A percentile compares a stretch with the other conserved stretches of the same genome.
These are phyloP conservation scores for Neofusicoccum cordaticola DNA, from an alignment of 2,329 filamentous ascomycete species.

Conservation along the genomic window DNA sequence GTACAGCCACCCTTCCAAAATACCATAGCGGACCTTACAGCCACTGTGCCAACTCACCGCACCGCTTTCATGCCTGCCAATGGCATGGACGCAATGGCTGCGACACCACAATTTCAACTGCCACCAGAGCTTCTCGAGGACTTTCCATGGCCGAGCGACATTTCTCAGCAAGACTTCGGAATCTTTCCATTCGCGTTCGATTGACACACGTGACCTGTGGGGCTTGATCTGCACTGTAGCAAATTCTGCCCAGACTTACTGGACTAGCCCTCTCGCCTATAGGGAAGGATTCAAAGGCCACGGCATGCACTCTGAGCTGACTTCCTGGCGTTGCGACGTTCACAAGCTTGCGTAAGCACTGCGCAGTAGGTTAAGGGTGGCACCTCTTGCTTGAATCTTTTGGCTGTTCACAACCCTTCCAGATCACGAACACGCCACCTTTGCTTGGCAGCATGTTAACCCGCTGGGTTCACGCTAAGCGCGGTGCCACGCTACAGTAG, in stretches of 20 bases:
- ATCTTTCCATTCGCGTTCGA: constrained; percentile 11
- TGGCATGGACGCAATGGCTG: constrained; percentile 1
- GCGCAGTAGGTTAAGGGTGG: background rate
- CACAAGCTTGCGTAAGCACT: background rate
- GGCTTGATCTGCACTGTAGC: background rate
- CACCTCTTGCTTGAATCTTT: background rate
- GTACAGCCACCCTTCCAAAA: constrained; percentile 22
- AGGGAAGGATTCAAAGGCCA: background rate
- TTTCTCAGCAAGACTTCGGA: constrained; percentile 13
- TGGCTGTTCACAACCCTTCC: background rate
- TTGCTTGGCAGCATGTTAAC: background rate
- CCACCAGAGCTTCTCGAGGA: constrained; percentile 41
- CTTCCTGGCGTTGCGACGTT: background rate
- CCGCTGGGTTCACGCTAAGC: background rate
- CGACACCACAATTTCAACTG: constrained; percentile 34
- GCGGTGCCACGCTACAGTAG: background rate
- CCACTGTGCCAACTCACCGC: background rate
- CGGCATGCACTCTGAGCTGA: background rate
- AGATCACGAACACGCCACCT: background rate
- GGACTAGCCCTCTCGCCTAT: background rate
- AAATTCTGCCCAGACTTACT: background rate
- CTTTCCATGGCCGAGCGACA: constrained; percentile 38
- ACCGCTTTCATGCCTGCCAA: background rate
- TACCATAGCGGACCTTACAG: constrained; percentile 18
- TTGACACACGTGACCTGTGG: background rate